Percentiles rank a stretch among this genome's conserved stretches.
phyloP scores from a whole-genome alignment of 768 basidiomycete genomes.

The Collybia nuda region DNA sequence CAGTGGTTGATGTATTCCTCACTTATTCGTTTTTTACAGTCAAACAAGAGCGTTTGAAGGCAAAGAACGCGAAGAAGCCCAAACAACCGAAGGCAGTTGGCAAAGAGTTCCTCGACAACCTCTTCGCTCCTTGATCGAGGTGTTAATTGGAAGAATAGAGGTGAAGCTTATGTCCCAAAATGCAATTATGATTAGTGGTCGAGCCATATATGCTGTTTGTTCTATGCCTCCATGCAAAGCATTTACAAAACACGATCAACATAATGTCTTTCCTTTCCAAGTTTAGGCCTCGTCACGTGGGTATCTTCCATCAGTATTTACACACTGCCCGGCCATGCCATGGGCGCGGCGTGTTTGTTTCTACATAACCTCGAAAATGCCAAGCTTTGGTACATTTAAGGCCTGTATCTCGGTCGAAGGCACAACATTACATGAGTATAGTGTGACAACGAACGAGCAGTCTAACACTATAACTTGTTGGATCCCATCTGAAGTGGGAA shows the following conservation, averaged over 20 bases:
- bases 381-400: neutral
- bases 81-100: constrained; percentile 65
- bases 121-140: constrained; percentile 77
- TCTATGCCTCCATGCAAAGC: too few relatives aligned
- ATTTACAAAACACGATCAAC: too few relatives aligned
- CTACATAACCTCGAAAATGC: neutral
- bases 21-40: constrained; percentile 39
- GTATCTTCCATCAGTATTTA: too few relatives aligned
- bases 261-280: too few relatives aligned
- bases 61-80: constrained; percentile 64
- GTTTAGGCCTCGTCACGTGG: too few relatives aligned
- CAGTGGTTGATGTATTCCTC: constrained; percentile 9
- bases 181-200: too few relatives aligned
- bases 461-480: constrained; percentile 2
- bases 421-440: neutral
- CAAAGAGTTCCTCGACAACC: constrained; percentile 79
- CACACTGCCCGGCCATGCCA: too few relatives aligned
- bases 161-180: neutral
- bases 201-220: too few relatives aligned
- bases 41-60: constrained; percentile 76
- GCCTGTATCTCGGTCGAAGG: neutral
- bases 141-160: neutral
- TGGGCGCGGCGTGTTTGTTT: too few relatives aligned
- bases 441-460: neutral
- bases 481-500: constrained; percentile 11